Conservation (phyloP, 192 early-diverging fungal species). For the Thamnidium elegans region DNA sequence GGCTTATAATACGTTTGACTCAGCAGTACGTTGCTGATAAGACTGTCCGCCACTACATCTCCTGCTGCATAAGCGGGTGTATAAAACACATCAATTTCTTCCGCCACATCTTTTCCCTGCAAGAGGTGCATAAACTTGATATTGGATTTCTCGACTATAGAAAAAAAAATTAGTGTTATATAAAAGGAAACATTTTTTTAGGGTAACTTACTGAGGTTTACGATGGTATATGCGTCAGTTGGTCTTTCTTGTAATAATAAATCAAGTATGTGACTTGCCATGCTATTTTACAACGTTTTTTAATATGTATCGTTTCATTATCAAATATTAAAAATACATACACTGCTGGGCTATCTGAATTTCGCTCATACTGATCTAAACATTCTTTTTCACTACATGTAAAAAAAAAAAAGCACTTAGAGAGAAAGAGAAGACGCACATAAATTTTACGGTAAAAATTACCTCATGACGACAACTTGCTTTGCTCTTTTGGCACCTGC, state of each 20-base stretch:
- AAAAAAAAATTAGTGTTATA: neutral
- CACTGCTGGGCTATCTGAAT: slow-evolving; percentile 43
- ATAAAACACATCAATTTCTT: slow-evolving; percentile 41
- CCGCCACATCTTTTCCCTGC: slow-evolving; percentile 30
- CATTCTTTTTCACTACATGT: slow-evolving; percentile 29
- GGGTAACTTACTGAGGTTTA: slow-evolving; percentile 30
- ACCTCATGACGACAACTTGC: slow-evolving; percentile 45
- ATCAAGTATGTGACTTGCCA: slow-evolving; percentile 59
- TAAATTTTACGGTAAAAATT: neutral
- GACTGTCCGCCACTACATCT: slow-evolving; percentile 50
- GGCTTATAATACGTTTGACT: slow-evolving; percentile 51
- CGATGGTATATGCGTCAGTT: slow-evolving; percentile 36
- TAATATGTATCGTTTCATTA: neutral
- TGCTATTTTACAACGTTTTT: slow-evolving; percentile 28
- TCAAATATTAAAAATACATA: slow-evolving; percentile 4
- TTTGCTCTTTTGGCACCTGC: slow-evolving; percentile 44
- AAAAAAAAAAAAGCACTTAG: neutral
- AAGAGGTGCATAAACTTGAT: slow-evolving; percentile 53
- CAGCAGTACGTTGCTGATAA: slow-evolving; percentile 51
- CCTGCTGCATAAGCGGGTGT: slow-evolving; percentile 63
- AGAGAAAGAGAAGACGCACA: neutral
- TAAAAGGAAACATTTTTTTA: neutral
- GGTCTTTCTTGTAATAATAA: slow-evolving; percentile 43
- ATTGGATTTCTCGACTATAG: slow-evolving; percentile 42
- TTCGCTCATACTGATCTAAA: slow-evolving; percentile 37